Percentiles rank a stretch among this genome's conserved stretches.
Conservation (phyloP, 192 early-diverging fungal species). For the Umbelopsis isabellina region DNA sequence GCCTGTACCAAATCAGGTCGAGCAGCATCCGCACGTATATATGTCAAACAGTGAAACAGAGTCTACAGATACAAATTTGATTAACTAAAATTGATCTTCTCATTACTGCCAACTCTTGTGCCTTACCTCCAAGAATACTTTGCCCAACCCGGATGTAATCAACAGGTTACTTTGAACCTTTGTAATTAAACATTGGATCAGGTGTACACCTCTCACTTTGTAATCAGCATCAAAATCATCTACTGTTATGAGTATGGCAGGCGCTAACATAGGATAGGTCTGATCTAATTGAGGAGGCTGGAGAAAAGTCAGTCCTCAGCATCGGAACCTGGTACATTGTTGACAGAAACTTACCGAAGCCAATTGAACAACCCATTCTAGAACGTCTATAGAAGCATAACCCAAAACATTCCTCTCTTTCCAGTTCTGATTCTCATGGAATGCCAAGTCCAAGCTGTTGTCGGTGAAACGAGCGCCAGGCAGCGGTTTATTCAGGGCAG, state of each 20-base stretch:
- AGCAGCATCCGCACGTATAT: neutral
- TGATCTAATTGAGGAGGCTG: constrained; percentile 18
- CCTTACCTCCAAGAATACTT: constrained; percentile 31
- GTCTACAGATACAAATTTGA: neutral
- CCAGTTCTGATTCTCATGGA: constrained; percentile 15
- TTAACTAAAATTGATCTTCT: too few species aligned
- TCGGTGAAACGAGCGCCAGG: neutral
- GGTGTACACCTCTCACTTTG: constrained; percentile 18
- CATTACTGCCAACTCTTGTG: too few species aligned
- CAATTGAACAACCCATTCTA: constrained; percentile 24
- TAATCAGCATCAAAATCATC: constrained; percentile 33
- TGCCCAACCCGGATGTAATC: constrained; percentile 21
- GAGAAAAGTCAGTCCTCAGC: neutral
- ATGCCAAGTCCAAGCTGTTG: constrained; percentile 4
- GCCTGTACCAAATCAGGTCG: neutral
- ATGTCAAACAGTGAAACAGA: neutral
- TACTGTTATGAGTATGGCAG: constrained; percentile 25
- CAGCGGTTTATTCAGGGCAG: neutral
- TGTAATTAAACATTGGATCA: constrained; percentile 24
- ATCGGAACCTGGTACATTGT: neutral
- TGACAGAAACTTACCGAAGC: neutral
- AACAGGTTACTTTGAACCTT: constrained; percentile 16
- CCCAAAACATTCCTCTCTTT: constrained; percentile 12
- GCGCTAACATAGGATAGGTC: constrained; percentile 6
- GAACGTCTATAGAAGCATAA: constrained; percentile 8